Conservation (phyloP, 768 basidiomycete species). For the Trametes punicea region DNA sequence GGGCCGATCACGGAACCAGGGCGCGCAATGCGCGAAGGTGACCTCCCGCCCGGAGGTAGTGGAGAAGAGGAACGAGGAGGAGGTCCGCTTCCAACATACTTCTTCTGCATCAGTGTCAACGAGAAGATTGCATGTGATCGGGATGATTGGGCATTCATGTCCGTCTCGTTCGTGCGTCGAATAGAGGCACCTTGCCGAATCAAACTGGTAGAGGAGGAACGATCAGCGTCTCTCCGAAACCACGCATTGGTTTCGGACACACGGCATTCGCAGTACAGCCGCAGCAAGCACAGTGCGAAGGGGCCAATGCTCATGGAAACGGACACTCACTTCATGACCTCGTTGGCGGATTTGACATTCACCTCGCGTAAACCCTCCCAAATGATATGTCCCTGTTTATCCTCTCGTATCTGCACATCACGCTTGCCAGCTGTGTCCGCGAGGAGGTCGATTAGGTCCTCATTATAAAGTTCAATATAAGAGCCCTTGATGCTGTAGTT, state of each 20-base stretch:
- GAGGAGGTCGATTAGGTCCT: slow-evolving; percentile 95
- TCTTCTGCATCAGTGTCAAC: slow-evolving; percentile 89
- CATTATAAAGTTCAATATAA: slow-evolving; percentile 98
- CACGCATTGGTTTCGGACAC: neutral
- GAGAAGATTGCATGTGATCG: slow-evolving; percentile 99
- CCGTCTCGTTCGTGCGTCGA: slow-evolving; percentile 93
- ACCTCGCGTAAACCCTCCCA: slow-evolving; percentile 96
- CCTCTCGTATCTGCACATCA: slow-evolving; percentile 94
- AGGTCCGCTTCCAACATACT: slow-evolving; percentile 64
- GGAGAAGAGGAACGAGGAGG: slow-evolving; percentile 79
- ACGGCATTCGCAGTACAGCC: neutral
- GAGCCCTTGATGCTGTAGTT: slow-evolving; percentile 80
- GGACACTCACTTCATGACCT: slow-evolving; percentile 88
- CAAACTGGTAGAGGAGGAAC: slow-evolving; percentile 46
- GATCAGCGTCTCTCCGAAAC: neutral
- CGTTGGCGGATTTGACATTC: slow-evolving; percentile 72
- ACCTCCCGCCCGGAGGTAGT: slow-evolving; percentile 68
- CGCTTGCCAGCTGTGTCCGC: slow-evolving; percentile 68
- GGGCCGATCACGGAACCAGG: slow-evolving; percentile 74
- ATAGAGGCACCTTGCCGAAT: slow-evolving; percentile 88
- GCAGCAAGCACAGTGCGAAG: neutral
- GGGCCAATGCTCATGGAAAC: neutral
- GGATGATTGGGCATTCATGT: slow-evolving; percentile 98
- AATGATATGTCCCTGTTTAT: slow-evolving; percentile 94
- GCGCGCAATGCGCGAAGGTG: slow-evolving; percentile 73